Evolutionary conservation across 768 basidiomycete species (phyloP), one percentile per base, ranked within the genome.

Genomic region (Pisolithus marmoratus): DNA sequence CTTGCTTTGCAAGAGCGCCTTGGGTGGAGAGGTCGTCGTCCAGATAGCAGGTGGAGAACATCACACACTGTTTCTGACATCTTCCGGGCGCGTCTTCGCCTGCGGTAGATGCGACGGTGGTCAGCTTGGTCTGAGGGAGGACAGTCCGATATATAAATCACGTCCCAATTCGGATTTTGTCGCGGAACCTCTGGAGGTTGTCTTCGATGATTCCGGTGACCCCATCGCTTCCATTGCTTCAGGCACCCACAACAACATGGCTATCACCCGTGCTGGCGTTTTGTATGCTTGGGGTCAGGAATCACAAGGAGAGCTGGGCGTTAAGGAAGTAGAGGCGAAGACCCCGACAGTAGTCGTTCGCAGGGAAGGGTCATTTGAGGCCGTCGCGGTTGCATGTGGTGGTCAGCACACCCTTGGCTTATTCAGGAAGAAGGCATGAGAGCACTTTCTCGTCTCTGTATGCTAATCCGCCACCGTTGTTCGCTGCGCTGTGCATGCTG

Each of bases 31-130:
- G 2, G 80, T 92, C 45, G 71, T 84, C 19, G 71, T 84, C 20
- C 80, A 90, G 64, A 90, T 97, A 56, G 76, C 62, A 20, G 91
- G 87, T 17, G 93, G 95, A 42, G 84, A 87, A 52, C 89, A 96
- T 59, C 94, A 99, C 64, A 84, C 93, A 0, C 66, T 98, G 44
- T 98, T 99, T 77, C 74, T 93, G 58, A 87, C 94, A 11, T 77
- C 80, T 37, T 76, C 80, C 29, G 95, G 95, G 44, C 81, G 83
- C 54, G 89, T 98, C 1, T 95, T 81, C 65, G 90, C 84, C 1
- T 88, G 86, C 60, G 95, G 95, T 3, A 84, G 94, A 36, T 83
- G 81, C 42, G 90, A 94, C 58, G 83, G 82, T 36, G 82, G 86
- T 34, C 92, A 96, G 60, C 79, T 95, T 27, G 95, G 95, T 11